These are phyloP conservation scores for Arthrobotrys entomopaga DNA, from an alignment of 2,329 filamentous ascomycete species.

Conservation along the genomic window DNA sequence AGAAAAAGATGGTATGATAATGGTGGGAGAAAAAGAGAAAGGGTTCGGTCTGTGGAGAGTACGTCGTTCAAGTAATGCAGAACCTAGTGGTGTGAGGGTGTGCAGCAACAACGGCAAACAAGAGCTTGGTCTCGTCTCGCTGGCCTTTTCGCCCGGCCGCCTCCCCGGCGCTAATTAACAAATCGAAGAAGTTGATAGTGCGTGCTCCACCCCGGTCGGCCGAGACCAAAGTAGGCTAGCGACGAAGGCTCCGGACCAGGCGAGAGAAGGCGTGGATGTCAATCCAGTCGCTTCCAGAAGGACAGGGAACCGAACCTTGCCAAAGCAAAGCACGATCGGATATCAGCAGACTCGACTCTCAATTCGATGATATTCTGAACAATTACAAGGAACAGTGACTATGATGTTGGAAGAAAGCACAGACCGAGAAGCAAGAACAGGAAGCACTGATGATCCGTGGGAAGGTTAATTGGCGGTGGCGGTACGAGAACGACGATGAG, in stretches of 20 bases:
- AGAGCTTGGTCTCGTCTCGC: constrained; percentile 31
- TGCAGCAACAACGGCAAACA: not conserved
- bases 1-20: constrained; percentile 26
- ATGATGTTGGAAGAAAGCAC: too few species aligned
- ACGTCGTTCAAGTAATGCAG: constrained; percentile 5
- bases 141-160: constrained; percentile 51
- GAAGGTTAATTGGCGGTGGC: too few species aligned
- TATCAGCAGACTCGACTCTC: not conserved
- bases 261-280: not conserved
- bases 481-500: too few species aligned
- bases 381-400: too few species aligned
- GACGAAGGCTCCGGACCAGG: not conserved
- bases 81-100: constrained; percentile 19
- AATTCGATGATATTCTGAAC: not conserved
- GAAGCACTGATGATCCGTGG: too few species aligned
- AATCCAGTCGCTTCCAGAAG: constrained; percentile 25
- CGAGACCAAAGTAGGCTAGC: constrained; percentile 20
- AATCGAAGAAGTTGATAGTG: not conserved
- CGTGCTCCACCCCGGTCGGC: constrained; percentile 21
- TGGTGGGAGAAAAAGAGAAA: constrained; percentile 60
- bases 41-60: not conserved
- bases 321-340: not conserved
- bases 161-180: constrained; percentile 17
- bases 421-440: too few species aligned
- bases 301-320: not conserved